Evolutionary conservation across 2,329 filamentous ascomycete genomes (phyloP).

Genomic region (Aspergillus spinulosporus): DNA sequence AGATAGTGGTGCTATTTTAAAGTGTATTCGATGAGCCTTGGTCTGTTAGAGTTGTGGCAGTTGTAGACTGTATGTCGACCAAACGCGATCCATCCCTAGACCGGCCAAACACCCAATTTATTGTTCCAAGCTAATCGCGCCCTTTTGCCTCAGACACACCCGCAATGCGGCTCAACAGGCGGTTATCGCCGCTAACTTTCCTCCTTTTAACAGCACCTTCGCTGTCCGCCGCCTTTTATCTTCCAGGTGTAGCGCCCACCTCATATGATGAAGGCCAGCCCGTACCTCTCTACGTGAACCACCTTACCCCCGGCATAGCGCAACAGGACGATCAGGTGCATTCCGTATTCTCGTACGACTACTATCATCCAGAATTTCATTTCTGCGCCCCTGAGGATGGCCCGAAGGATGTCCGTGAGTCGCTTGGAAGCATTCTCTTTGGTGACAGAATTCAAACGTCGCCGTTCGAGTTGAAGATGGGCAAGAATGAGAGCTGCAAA

Average conservation of each 20-base stretch:
- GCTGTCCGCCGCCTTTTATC: constrained; percentile 74
- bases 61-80: constrained; percentile 24
- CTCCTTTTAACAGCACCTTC: constrained; percentile 35
- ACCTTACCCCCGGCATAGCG: constrained; percentile 80
- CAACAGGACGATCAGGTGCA: constrained; percentile 76
- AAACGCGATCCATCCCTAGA: constrained; percentile 13
- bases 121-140: constrained; percentile 21
- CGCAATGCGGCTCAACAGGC: constrained; percentile 41
- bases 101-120: constrained; percentile 13
- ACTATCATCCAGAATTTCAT: constrained; percentile 84
- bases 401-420: constrained; percentile 79
- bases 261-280: constrained; percentile 78
- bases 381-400: constrained; percentile 82
- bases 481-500: constrained; percentile 82
- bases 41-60: constrained; percentile 16
- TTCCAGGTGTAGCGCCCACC: constrained; percentile 91
- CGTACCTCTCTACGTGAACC: constrained; percentile 90
- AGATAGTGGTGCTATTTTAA: neutral
- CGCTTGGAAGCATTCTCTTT: constrained; percentile 92
- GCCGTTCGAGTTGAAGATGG: constrained; percentile 86
- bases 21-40: constrained; percentile 14
- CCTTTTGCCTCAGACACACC: constrained; percentile 18
- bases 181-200: constrained; percentile 29
- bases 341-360: constrained; percentile 94
- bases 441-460: constrained; percentile 98